Evolutionary conservation across 768 basidiomycete genomes (phyloP).

Genomic region (Xerocomellus amylosporus): DNA sequence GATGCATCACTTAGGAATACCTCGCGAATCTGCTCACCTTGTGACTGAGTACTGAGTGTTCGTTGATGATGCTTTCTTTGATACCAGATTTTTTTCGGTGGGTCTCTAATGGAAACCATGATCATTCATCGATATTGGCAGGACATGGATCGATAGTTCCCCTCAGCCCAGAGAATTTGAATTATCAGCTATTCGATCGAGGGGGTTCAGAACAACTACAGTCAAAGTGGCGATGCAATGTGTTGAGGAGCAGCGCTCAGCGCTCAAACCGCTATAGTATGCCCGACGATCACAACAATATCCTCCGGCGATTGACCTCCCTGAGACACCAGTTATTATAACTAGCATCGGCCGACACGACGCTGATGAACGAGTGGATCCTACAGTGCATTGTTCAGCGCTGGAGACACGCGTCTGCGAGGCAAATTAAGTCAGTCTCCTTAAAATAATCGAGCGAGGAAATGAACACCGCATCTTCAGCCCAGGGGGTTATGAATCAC

Average conservation of each 20-base stretch:
- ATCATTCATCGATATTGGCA: no score
- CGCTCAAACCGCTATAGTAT: neutral
- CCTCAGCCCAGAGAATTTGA: no score
- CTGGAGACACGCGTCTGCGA: neutral
- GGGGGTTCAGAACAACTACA: no score
- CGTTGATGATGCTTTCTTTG: no score
- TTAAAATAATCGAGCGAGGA: neutral
- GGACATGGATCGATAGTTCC: no score
- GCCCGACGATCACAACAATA: neutral
- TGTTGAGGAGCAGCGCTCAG: neutral
- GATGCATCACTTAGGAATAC: neutral
- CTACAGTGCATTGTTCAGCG: neutral
- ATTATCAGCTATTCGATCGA: no score
- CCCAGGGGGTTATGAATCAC: neutral
- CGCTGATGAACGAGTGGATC: neutral
- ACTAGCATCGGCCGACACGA: neutral
- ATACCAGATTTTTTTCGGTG: no score
- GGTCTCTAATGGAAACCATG: no score
- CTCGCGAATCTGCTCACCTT: neutral
- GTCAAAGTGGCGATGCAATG: no score
- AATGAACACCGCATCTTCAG: neutral
- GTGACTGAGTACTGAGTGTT: no score
- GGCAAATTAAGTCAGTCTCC: neutral
- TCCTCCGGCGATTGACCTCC: no score
- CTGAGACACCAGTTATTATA: neutral